These are phyloP conservation scores for Scheffersomyces lignosus DNA, from an alignment of 805 yeast species.

Conservation along the genomic window DNA sequence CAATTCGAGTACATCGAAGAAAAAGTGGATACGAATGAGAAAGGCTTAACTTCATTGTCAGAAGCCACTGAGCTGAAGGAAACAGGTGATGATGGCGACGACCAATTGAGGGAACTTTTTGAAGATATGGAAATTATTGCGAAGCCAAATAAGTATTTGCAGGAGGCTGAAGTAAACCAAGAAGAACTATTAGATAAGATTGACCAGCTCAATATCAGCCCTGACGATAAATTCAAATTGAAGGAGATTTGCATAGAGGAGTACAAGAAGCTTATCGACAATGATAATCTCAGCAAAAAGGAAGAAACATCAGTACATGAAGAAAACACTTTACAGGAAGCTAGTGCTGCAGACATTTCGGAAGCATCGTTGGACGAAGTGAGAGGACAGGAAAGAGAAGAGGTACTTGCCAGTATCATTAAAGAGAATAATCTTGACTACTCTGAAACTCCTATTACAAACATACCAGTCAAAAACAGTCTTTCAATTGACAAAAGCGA, in stretches of 20 bases:
- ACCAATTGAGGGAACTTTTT: constrained; percentile 28
- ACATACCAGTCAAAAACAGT: constrained; percentile 7
- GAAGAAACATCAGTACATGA: too few species aligned
- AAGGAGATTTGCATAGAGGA: constrained; percentile 24
- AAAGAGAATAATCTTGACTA: constrained; percentile 14
- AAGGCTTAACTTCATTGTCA: not conserved
- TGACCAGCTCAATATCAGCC: constrained; percentile 23
- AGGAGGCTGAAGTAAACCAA: constrained; percentile 10
- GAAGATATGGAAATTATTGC: constrained; percentile 41
- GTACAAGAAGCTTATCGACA: constrained; percentile 10
- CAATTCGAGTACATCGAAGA: not conserved
- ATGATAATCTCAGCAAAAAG: constrained; percentile 5
- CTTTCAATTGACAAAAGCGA: constrained; percentile 45
- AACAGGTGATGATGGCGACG: constrained; percentile 5
- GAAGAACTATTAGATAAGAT: constrained; percentile 23
- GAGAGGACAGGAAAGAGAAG: constrained; percentile 7
- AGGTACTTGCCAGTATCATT: constrained; percentile 12
- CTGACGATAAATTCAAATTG: constrained; percentile 28
- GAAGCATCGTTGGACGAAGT: constrained; percentile 9
- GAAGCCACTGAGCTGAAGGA: too few species aligned
- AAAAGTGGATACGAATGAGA: not conserved
- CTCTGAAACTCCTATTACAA: constrained; percentile 5
- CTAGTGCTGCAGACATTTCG: constrained; percentile 3
- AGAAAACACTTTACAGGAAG: not conserved
- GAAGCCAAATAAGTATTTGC: constrained; percentile 20